Conservation (phyloP, 495 filamentous ascomycete species). For the Penicillium mononematosum region DNA sequence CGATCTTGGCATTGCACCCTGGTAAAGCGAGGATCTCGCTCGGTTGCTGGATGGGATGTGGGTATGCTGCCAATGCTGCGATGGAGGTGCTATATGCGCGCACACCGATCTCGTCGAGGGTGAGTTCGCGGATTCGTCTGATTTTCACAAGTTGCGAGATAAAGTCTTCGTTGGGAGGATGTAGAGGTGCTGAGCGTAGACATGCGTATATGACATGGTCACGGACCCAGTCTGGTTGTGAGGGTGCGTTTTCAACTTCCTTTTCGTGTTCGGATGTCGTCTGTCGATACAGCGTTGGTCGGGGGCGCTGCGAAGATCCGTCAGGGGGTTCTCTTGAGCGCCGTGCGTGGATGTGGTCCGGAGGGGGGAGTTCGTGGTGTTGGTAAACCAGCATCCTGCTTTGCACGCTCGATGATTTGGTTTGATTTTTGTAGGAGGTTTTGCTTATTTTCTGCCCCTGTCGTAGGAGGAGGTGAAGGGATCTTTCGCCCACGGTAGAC, state of each 20-base stretch:
- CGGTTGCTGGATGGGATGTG: conserved; percentile 53
- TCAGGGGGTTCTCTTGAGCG: conserved; percentile 22
- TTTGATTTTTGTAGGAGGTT: conserved; percentile 12
- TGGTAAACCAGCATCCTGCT: conserved; percentile 43
- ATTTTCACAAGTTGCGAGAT: conserved; percentile 75
- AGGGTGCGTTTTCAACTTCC: conserved; percentile 53
- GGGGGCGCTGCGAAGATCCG: conserved; percentile 20
- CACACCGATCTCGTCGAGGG: conserved; percentile 72
- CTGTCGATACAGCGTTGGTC: conserved; percentile 55
- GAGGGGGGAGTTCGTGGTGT: conserved; percentile 10
- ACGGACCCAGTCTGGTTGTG: conserved; percentile 69
- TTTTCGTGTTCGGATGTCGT: conserved; percentile 78
- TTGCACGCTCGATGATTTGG: conserved; percentile 54
- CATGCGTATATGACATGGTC: conserved; percentile 72
- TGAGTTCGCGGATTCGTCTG: conserved; percentile 64
- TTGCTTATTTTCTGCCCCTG: neutral
- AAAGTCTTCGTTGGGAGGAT: conserved; percentile 74
- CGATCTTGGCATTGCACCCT: conserved; percentile 79
- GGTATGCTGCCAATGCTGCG: conserved; percentile 80
- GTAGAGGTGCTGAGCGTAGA: conserved; percentile 68
- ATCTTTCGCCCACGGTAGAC: conserved; percentile 59
- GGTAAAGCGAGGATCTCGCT: conserved; percentile 71
- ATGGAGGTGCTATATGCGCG: conserved; percentile 89
- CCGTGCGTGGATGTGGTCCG: conserved; percentile 13
- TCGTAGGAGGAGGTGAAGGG: conserved; percentile 11